Evolutionary conservation across 345 rosid genomes (phyloP), one percentile per base, ranked within the genome.

Genomic region (Cardamine resedifolia): DNA sequence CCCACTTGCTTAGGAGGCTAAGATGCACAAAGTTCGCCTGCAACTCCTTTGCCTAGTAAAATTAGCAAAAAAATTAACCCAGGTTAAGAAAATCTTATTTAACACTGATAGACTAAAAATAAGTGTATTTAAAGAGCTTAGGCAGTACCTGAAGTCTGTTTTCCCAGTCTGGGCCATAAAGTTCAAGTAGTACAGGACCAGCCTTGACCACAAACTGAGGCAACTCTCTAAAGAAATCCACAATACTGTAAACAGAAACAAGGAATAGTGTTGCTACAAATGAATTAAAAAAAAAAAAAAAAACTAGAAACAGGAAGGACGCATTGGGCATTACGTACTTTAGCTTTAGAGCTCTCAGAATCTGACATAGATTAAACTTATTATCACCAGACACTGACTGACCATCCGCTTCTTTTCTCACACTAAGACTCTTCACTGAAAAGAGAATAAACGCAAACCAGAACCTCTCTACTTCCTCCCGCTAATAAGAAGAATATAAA

Each of bases 121-220:
- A 27, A 15, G 2, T 26, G 24, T 23, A 49, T 41, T 20, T 4
- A 43, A 60, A 53, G 60, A 67, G 58, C 45, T 66, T 3, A 44
- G 34, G 26, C 14, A 77, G 56, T 83, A 94, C 98, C 97, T 94
- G 91, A n/a, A 94, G 96, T 71, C 79, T 87, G 70, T 55, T 85
- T 82, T 89, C 90, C 96, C 98, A 94, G 71, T 88, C 96, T 49
- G 83, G 75, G 48, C 98, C 97, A 72, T 89, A 85, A 31, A 80
- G 66, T 41, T 79, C 79, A 72, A 86, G 69, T 51, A 94, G 72
- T 7, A 88, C 76, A 68, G 96, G 83, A 79, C 88, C 90, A 56
- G 95, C 88, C 83, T 94, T 94, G 64, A 87, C 83, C 68, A 87
- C 78, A 88, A 86, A 91, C 68, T 91, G 98, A 75, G 96, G 97